Evolutionary conservation across 2,329 filamentous ascomycete genomes (phyloP).

Genomic region (Davidsoniella australis): DNA sequence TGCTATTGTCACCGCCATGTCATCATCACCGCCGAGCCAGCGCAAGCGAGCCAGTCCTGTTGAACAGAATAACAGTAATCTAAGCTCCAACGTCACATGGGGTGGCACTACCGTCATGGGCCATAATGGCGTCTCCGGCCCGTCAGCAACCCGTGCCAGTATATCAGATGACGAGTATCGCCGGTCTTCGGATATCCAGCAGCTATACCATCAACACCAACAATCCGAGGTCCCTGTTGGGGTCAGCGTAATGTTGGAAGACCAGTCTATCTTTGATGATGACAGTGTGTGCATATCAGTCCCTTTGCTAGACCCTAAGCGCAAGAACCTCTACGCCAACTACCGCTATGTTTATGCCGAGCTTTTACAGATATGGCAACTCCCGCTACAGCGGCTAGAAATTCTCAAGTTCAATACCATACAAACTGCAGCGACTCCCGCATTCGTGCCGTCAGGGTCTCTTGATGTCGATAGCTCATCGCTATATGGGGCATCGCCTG

Average conservation of each 20-base stretch:
- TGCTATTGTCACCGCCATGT: constrained; percentile 16
- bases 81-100: constrained; percentile 31
- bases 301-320: constrained; percentile 37
- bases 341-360: constrained; percentile 53
- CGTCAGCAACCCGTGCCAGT: constrained; percentile 24
- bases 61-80: constrained; percentile 38
- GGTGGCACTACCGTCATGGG: constrained; percentile 28
- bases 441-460: neutral
- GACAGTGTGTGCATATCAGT: constrained; percentile 43
- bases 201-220: constrained; percentile 15
- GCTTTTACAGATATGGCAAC: constrained; percentile 48
- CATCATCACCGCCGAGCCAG: constrained; percentile 28
- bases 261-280: constrained; percentile 50
- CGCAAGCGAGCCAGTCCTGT: constrained; percentile 42
- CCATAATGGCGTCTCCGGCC: constrained; percentile 23
- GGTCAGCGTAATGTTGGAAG: constrained; percentile 31
- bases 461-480: too few species aligned
- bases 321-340: constrained; percentile 32
- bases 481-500: too few species aligned
- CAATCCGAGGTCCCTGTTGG: constrained; percentile 18
- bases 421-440: constrained; percentile 20
- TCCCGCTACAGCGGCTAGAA: constrained; percentile 45
- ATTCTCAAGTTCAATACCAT: constrained; percentile 53
- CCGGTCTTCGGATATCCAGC: constrained; percentile 13
- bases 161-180: constrained; percentile 36